phyloP scores from a whole-genome alignment of 1,284 basidiomycete genomes.

The Porogramme epimiltina region DNA sequence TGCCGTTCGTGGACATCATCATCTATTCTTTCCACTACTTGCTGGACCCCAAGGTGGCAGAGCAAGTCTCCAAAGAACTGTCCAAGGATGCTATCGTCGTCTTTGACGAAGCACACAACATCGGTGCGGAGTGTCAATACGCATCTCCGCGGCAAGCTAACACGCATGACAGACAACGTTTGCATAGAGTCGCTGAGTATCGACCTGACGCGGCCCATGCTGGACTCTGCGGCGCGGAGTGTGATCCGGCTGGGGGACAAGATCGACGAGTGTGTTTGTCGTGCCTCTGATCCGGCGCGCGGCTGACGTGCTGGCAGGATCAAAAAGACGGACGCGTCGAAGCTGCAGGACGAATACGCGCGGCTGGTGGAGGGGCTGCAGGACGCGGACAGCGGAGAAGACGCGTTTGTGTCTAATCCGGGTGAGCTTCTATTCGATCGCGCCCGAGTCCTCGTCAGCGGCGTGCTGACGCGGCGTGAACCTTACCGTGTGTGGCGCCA shows the following conservation, averaged over 20 bases:
- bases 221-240: constrained; percentile 93
- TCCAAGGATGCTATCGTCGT: constrained; percentile 98
- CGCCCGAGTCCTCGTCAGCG: background rate
- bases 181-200: constrained; percentile 99
- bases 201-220: constrained; percentile 97
- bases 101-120: constrained; percentile 99
- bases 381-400: constrained; percentile 73
- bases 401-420: constrained; percentile 90
- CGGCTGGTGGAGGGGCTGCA: constrained; percentile 95
- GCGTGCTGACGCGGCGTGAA: background rate
- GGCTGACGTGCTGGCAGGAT: constrained; percentile 58
- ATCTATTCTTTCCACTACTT: constrained; percentile 99
- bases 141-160: constrained; percentile 1
- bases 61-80: constrained; percentile 97
- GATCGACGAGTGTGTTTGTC: constrained; percentile 78
- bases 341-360: constrained; percentile 97
- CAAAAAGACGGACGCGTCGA: constrained; percentile 90
- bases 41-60: constrained; percentile 98
- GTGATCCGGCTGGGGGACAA: constrained; percentile 87
- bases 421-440: constrained; percentile 43
- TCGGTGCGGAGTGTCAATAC: constrained; percentile 57
- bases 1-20: constrained; percentile 94
- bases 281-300: background rate
- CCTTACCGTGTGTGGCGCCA: constrained; percentile 30
- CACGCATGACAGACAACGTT: constrained; percentile 80